Conservation (phyloP, 2,329 filamentous ascomycete species). For the Stachybotrys echinatus region DNA sequence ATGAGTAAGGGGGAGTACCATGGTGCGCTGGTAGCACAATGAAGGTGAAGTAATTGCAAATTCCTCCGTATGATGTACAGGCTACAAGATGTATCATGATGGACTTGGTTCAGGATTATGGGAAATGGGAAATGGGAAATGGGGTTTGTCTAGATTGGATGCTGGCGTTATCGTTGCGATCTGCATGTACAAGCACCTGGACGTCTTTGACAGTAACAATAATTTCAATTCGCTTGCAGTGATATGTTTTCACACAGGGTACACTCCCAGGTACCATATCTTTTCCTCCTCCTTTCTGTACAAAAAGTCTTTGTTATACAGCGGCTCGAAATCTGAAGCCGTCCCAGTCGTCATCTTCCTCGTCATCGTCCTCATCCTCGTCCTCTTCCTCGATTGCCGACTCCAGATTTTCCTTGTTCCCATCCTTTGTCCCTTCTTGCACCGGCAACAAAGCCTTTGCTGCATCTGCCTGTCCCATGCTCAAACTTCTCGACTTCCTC, state of each 20-base stretch:
- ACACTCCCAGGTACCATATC: background rate
- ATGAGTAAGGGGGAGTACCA: constrained; percentile 37
- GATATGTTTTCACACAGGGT: too few species aligned
- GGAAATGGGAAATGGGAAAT: too few species aligned
- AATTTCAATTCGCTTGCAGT: too few species aligned
- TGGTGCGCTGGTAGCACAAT: background rate
- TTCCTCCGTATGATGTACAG: background rate
- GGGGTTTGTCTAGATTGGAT: too few species aligned
- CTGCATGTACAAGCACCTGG: too few species aligned
- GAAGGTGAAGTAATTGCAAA: background rate
- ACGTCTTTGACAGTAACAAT: too few species aligned
- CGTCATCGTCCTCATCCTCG: constrained; percentile 46
- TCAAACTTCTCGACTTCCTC: constrained; percentile 32
- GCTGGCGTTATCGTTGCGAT: too few species aligned
- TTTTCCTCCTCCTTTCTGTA: too few species aligned
- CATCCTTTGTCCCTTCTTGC: background rate
- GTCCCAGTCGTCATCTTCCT: constrained; percentile 50
- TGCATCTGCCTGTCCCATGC: constrained; percentile 18
- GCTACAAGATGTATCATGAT: background rate
- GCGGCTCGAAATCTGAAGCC: constrained; percentile 45
- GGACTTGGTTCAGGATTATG: background rate
- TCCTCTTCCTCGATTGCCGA: constrained; percentile 32
- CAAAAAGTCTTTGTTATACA: background rate
- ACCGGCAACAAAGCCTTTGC: constrained; percentile 8
- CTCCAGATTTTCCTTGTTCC: constrained; percentile 22